A percentile compares a stretch with the other conserved stretches of the same genome.
These are phyloP conservation scores for Pyracantha coccinea DNA, from an alignment of 331 rosid species.

Conservation along the genomic window DNA sequence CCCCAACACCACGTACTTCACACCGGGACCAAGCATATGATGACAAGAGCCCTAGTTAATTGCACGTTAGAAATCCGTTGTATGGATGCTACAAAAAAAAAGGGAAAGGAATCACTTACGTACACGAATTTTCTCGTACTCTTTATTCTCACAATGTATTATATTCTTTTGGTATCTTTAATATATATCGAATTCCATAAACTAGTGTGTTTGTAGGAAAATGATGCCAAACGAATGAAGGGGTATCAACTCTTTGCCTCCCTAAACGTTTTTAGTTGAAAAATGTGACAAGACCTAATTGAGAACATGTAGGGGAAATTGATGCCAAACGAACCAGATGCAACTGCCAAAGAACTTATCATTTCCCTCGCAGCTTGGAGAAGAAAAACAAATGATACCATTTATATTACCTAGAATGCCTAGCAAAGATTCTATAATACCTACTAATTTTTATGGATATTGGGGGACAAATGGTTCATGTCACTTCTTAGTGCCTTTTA, in stretches of 20 bases:
- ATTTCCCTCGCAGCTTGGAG: not conserved
- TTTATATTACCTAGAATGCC: not conserved
- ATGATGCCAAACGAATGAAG: not conserved
- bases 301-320: not conserved
- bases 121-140: not conserved
- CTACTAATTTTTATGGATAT: not conserved
- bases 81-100: not conserved
- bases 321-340: constrained; percentile 11
- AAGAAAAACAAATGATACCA: not conserved
- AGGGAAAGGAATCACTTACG: no score
- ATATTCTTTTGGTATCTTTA: constrained; percentile 1
- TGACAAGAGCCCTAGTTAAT: not conserved
- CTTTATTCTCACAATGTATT: not conserved
- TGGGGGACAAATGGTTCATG: not conserved
- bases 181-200: not conserved
- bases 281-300: not conserved
- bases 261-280: not conserved
- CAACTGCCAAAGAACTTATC: not conserved
- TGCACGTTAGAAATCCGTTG: not conserved
- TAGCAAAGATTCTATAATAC: not conserved
- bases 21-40: not conserved
- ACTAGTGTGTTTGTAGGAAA: not conserved
- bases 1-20: not conserved
- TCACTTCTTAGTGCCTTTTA: not conserved
- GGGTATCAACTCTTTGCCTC: not conserved